Evolutionary conservation across 2,329 filamentous ascomycete genomes (phyloP), one percentile per base, ranked within the genome.

Genomic region (Xylariaceae sp.): DNA sequence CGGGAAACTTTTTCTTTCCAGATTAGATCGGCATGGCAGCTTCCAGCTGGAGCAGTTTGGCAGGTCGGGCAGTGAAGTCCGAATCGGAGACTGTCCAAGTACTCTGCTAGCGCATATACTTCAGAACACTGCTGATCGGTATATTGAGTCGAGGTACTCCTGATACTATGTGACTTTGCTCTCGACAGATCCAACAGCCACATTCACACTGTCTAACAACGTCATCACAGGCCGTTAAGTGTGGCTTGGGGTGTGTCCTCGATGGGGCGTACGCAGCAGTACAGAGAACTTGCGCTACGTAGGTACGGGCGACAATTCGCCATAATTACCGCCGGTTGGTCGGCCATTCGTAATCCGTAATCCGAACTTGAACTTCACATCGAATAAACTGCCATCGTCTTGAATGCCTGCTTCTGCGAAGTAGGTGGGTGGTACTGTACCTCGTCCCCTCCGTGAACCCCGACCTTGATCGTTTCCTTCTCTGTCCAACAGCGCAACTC

Each of bases 1-100:
- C 48, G 48, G 51, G 44, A 56, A 50, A 48, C 45, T 53, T 63
- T 49, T 50, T 58, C 44, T 54, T 62, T 42, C 23, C 23, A 30
- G 37, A 42, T 42, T 42, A 42, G 9, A 10, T 13, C 23, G 23
- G 23, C 23, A 30, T 30, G 23, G 23, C 23, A 30, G 23, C 23
- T 30, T 30, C 23, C 23, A 30, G 23, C 23, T 30, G 23, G 23
- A 30, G 37, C 37, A 42, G 11, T 42, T 42, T 42, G 37, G 23
- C 23, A 30, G 23, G 23, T 30, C 37, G 7, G 37, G 37, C 37
- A 42, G 37, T 3, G 23, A 30, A 4, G 23, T 30, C 23, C 23
- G 23, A 30, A 30, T 30, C 23, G 23, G 23, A 30, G 23, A 30
- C 5, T 61, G 52, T 57, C 2, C 42, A n/a, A 6, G 42, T 45